These are phyloP conservation scores for Oryza officinalis DNA, from an alignment of 176 grass and related monocot species.

Conservation along the genomic window DNA sequence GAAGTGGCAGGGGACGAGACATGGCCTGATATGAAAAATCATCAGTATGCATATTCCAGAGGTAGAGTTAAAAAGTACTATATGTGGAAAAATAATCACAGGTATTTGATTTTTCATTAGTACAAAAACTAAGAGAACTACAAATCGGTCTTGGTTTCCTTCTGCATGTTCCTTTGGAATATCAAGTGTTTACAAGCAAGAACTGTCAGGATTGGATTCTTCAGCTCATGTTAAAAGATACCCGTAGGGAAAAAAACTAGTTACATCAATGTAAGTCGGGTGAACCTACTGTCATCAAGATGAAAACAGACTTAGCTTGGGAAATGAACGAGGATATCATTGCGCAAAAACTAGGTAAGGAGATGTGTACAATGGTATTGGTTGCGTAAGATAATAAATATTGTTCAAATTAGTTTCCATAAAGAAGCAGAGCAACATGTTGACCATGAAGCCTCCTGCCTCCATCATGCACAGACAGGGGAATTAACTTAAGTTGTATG, in stretches of 20 bases:
- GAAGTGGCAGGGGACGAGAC: conserved; percentile 3
- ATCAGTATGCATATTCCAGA: not conserved
- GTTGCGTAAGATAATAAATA: not conserved
- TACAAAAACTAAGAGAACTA: not conserved
- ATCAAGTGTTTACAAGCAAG: not conserved
- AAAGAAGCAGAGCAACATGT: not conserved
- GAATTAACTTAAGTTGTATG: not conserved
- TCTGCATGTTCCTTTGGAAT: not conserved
- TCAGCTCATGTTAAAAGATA: not conserved
- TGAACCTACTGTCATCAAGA: not conserved
- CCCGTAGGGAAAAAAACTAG: not conserved
- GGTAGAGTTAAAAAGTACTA: not conserved
- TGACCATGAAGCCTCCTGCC: not conserved
- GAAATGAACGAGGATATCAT: conserved; percentile 4
- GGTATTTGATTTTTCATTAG: not conserved
- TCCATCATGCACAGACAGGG: not conserved
- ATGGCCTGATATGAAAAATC: conserved; percentile 8
- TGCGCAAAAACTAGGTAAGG: not conserved
- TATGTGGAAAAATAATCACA: not conserved
- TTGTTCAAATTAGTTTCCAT: not conserved
- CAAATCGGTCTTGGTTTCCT: not conserved
- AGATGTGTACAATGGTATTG: not conserved
- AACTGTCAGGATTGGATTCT: not conserved
- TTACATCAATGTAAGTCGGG: not conserved
- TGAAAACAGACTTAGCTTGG: not conserved